Base-by-base conservation (phyloP, 495 filamentous ascomycete genomes). In the Lepidopterella palustris region DNA sequence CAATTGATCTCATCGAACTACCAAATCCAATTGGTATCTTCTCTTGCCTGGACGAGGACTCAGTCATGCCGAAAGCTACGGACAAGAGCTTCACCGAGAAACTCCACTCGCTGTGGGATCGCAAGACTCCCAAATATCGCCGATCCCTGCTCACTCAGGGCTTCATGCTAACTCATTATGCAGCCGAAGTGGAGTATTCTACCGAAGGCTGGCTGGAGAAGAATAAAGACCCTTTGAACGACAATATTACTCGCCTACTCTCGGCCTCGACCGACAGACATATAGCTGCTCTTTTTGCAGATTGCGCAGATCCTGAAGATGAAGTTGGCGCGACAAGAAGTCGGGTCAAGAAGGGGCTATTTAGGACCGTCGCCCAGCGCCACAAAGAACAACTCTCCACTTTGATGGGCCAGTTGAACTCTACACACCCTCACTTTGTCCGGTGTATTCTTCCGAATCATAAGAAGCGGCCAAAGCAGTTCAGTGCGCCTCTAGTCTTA, bases 11-110 rank as follows among this genome's bases (percentile, higher is more conserved):
- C 18, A 99, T 99, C 50, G 95, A 99, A 70, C 71, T 97, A 28
- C 82, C 92, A 4, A 99, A 97, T 61, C 95, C 95, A 0, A 97
- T 99, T 55, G 95, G 95, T 73, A 95, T 99, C 50, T 99, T 99
- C 69, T 97, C 93, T 0, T 99, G 95, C 71, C 78, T 99, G 5
- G 95, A 99, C 66, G 95, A 99, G 74, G 95, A 99, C 72, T 92
- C 85, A 52, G 95, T 99, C 27, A 99, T 99, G 95, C 95, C 95
- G 11, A 99, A 97, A 70, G 95, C 95, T 6, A 97, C 90, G 5
- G 95, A 99, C 69, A 95, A 88, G 69, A 86, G 87, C 10, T 99
- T 99, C 65, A 96, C 92, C 0, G 95, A 99, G 67, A 99, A 99
- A 73, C 81, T 99, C 9, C 89, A 99, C 72, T 88, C 86, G 1